A percentile compares a stretch with the other conserved stretches of the same genome.
phyloP scores from a whole-genome alignment of 202 grass and related monocot genomes.

The Panicum hallii region DNA sequence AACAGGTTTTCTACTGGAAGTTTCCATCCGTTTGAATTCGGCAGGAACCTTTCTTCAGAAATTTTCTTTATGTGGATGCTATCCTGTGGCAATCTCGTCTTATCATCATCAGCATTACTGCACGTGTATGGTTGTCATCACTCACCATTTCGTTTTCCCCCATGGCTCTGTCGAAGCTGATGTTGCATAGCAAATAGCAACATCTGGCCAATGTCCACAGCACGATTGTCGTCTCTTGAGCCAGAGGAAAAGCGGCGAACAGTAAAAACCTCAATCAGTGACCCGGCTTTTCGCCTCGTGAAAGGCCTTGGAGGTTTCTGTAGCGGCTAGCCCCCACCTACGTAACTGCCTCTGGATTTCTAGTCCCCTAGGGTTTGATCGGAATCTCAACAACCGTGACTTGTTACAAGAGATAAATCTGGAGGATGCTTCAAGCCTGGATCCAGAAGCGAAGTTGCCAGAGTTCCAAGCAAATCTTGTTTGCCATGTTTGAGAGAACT shows the following conservation, averaged over 20 bases:
- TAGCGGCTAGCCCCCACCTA: slow-evolving; percentile 27
- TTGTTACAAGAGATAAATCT: background rate
- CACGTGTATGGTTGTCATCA: background rate
- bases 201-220: background rate
- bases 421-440: background rate
- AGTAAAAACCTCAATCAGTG: slow-evolving; percentile 25
- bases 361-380: slow-evolving; percentile 27
- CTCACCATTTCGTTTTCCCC: background rate
- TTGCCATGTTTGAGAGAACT: background rate
- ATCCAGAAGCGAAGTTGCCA: background rate
- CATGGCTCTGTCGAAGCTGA: background rate
- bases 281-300: slow-evolving; percentile 38
- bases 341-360: background rate
- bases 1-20: background rate
- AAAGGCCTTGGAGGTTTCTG: background rate
- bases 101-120: background rate
- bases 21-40: background rate
- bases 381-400: background rate
- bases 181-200: slow-evolving; percentile 10
- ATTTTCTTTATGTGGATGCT: background rate
- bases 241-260: slow-evolving; percentile 1
- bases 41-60: background rate
- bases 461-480: background rate
- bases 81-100: background rate
- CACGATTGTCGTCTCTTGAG: slow-evolving; percentile 32